Conservation (phyloP, 2,329 filamentous ascomycete species). For the Pseudocercospora macadamiae region DNA sequence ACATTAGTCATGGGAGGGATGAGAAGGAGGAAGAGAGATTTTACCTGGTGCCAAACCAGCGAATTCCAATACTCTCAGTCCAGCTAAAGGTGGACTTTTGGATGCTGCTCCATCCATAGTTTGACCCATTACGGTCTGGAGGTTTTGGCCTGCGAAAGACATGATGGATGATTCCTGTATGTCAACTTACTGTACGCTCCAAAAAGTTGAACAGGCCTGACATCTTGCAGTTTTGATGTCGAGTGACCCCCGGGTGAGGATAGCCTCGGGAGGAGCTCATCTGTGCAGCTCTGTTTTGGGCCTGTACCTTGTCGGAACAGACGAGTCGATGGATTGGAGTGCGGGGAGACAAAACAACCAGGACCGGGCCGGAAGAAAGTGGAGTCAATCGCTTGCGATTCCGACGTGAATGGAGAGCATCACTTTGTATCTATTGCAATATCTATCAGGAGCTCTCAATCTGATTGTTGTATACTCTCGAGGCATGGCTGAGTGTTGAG, state of each 20-base stretch:
- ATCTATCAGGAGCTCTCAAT: too few species aligned
- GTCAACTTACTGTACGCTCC: background rate
- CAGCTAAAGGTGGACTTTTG: constrained; percentile 54
- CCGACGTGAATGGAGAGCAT: too few species aligned
- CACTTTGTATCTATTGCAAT: background rate
- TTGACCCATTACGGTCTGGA: constrained; percentile 1
- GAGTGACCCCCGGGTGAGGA: constrained; percentile 8
- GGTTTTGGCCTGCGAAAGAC: constrained; percentile 7
- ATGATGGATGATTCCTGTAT: too few species aligned
- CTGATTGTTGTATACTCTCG: too few species aligned
- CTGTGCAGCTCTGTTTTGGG: constrained; percentile 3
- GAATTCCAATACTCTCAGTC: constrained; percentile 67
- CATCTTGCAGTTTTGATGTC: background rate
- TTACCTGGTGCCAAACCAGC: constrained; percentile 64
- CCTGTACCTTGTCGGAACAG: background rate
- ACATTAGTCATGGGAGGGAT: background rate
- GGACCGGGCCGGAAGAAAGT: constrained; percentile 3
- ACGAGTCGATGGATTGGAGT: background rate
- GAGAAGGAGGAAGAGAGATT: background rate
- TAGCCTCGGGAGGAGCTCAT: constrained; percentile 7
- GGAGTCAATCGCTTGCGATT: background rate
- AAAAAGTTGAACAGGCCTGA: background rate
- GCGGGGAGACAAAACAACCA: background rate
- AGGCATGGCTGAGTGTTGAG: too few species aligned
- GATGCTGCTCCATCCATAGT: constrained; percentile 1